Evolutionary conservation across 768 basidiomycete genomes (phyloP).

Genomic region (Naganishia randhawae): DNA sequence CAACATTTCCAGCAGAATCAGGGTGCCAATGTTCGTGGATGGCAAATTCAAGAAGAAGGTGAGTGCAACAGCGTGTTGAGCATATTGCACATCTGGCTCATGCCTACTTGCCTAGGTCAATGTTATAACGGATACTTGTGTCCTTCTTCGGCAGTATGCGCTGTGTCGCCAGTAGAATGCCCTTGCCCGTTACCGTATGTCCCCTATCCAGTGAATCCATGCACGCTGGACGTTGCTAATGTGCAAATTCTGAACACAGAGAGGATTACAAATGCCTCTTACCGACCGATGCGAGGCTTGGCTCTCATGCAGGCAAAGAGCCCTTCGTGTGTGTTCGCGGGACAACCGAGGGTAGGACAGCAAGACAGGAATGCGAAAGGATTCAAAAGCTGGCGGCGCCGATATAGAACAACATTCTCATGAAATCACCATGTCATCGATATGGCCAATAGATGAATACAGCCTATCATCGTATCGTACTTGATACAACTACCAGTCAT

Average conservation of each 20-base stretch:
- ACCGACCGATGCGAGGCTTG: slow-evolving; percentile 8
- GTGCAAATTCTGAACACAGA: not conserved
- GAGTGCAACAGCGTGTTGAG: not conserved
- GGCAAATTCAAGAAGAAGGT: slow-evolving; percentile 21
- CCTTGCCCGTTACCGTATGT: slow-evolving; percentile 15
- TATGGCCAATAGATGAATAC: not conserved
- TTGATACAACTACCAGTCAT: slow-evolving; percentile 1
- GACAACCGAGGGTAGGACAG: slow-evolving; percentile 12
- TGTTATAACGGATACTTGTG: slow-evolving; percentile 20
- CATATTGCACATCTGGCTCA: not conserved
- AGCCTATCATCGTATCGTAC: no score
- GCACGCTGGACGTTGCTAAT: not conserved
- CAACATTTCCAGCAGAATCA: slow-evolving; percentile 16
- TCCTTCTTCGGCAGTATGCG: slow-evolving; percentile 6
- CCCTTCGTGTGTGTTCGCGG: slow-evolving; percentile 16
- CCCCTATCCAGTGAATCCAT: not conserved
- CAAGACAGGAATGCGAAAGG: slow-evolving; percentile 15
- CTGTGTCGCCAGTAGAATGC: slow-evolving; percentile 2
- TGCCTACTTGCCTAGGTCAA: not conserved
- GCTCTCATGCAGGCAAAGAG: slow-evolving; percentile 12
- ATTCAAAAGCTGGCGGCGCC: slow-evolving; percentile 16
- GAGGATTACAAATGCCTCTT: slow-evolving; percentile 18
- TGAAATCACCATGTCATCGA: no score
- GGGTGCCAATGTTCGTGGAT: slow-evolving; percentile 12
- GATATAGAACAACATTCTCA: not conserved